Evolutionary conservation across 306 rosid species (phyloP).

Genomic region (Vigna mungo): DNA sequence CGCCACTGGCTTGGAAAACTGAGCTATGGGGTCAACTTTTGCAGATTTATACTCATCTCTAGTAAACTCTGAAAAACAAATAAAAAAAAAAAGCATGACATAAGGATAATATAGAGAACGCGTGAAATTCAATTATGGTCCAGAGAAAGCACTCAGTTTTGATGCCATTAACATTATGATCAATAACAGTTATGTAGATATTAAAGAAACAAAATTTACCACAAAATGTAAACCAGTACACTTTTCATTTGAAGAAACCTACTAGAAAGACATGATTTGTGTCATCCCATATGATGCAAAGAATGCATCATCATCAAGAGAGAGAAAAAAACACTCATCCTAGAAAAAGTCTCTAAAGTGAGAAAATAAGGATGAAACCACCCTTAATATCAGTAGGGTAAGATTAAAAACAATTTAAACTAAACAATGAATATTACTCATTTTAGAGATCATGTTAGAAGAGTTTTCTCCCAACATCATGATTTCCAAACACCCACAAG

Average conservation of each 20-base stretch:
- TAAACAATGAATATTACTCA: not conserved
- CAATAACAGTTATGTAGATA: not conserved
- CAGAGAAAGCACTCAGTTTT: conserved; percentile 26
- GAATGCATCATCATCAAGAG: not conserved
- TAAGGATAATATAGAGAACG: conserved; percentile 22
- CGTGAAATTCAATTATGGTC: conserved; percentile 30
- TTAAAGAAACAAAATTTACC: not conserved
- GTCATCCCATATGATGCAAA: not conserved
- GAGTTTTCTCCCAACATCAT: conserved; percentile 8
- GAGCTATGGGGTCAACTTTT: conserved; percentile 88
- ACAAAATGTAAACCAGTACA: conserved; percentile 27
- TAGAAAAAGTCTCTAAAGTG: not conserved
- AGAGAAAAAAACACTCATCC: not conserved
- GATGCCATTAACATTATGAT: conserved; percentile 20
- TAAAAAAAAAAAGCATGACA: conserved; percentile 1
- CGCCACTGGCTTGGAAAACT: conserved; percentile 93
- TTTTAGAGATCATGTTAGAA: conserved; percentile 4
- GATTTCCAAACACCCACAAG: not conserved
- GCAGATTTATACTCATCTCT: conserved; percentile 78
- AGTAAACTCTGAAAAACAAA: conserved; percentile 63
- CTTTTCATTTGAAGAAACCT: conserved; percentile 27
- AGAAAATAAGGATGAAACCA: not conserved
- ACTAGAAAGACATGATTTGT: conserved; percentile 10
- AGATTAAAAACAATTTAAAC: not conserved
- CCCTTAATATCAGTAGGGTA: not conserved